Evolutionary conservation across 306 rosid species (phyloP), one percentile per base, ranked within the genome.

Genomic region (Prunus salicina): DNA sequence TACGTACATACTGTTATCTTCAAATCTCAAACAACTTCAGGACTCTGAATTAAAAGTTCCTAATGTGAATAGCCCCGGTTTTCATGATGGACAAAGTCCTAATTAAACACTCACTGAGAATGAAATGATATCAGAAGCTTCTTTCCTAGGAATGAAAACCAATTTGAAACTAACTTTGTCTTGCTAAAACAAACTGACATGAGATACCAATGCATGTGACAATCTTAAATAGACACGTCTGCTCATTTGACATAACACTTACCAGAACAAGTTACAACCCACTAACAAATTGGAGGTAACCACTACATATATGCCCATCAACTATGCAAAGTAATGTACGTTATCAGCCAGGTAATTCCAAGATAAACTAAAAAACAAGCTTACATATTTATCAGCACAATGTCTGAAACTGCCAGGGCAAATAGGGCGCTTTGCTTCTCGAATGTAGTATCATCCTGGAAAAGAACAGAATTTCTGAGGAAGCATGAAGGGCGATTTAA

Each of bases 391-490:
- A 91, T 90, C 78, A 91, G 84, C 53, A 90, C 89, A 77, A 90
- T 84, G 84, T 93, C 96, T 6, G 96, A 87, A 80, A 93, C 18
- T 12, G 98, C 93, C 82, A 93, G 78, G 65, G 97, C 89, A 85
- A 91, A 91, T 27, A 93, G 87, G 34, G 97, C 97, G 69, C 96
- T 91, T 74, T 87, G 97, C 72, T 90, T 91, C 89, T 93, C 98
- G 19, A 93, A 93, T 55, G 97, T 60, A 34, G 93, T 91, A 81
- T 93, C 98, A 81, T 93, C 96, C 98, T 93, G 94, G 13, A 51
- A 76, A 74, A 38, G 9, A 73, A 41, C 68, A 79, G 57, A 60
- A 47, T 60, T 11, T 60, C 2, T 12, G 43, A 38, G 43, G 43
- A 14, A 63, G 57, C 41, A 52, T 43, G 25, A 18, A 62, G 11